phyloP scores from a whole-genome alignment of 2,329 filamentous ascomycete genomes.

The Fusarium beomiforme region DNA sequence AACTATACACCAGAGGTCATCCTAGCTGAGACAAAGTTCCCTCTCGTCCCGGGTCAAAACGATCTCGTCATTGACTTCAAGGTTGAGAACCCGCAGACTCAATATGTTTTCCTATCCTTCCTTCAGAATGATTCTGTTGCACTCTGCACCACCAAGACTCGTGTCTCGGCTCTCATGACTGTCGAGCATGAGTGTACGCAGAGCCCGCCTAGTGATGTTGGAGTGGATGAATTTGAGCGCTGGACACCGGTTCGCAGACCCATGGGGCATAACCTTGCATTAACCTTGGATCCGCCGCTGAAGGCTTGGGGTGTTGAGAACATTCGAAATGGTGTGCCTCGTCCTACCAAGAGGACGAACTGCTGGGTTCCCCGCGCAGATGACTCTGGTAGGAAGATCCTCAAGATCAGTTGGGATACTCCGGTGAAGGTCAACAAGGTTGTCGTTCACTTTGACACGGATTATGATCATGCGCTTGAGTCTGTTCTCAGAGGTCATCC shows the following conservation, averaged over 20 bases:
- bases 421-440: not conserved
- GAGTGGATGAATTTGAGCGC: conserved; percentile 10
- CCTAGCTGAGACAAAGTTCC: not conserved
- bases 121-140: conserved; percentile 8
- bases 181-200: conserved; percentile 12
- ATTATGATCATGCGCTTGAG: conserved; percentile 15
- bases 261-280: not conserved
- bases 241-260: conserved; percentile 11
- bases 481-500: conserved; percentile 13
- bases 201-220: not conserved
- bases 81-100: conserved; percentile 5
- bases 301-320: not conserved
- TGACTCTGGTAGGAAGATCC: not conserved
- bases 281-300: not conserved
- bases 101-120: conserved; percentile 13
- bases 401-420: not conserved
- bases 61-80: conserved; percentile 2
- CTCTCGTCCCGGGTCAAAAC: not conserved
- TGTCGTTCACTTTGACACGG: not conserved
- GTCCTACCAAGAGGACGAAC: conserved; percentile 10
- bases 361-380: not conserved
- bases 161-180: conserved; percentile 14
- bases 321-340: not conserved
- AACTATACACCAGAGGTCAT: conserved; percentile 11
- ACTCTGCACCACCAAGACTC: not conserved